Evolutionary conservation across 345 rosid genomes (phyloP), one percentile per base, ranked within the genome.

Genomic region (Aurinia saxatilis): DNA sequence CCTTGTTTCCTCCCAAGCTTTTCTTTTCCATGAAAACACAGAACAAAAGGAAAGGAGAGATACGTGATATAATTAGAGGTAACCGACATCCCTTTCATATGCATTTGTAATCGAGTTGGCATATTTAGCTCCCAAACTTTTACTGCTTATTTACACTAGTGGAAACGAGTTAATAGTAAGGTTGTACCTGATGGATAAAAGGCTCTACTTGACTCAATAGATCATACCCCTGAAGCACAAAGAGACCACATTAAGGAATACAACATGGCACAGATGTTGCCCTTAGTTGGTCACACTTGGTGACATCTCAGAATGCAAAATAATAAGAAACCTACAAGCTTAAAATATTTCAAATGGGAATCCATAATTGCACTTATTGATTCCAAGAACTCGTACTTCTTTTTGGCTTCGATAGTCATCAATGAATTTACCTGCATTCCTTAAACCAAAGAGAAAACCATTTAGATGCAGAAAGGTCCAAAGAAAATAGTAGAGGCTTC

Each of bases 351-450:
- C 67, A 90, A 78, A 79, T 90, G 95, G 41, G 83, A 87, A 78
- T 87, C 90, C 97, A 87, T 79, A 60, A 87, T 84, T 65, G 90
- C 86, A 85, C 97, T 87, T 33, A 87, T 72, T 50, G 91, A 85
- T 80, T 90, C 95, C 82, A 90, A 60, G 76, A 90, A 90, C 83
- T 87, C 93, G 1, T 80, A 78, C 79, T 90, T 87, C 84, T 90
- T 87, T 80, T 80, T 90, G 1, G 87, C 75, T 85, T 87, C 97
- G 50, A 90, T 66, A 70, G 77, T 83, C 85, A 84, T 82, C 62
- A 90, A 82, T 11, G 84, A 79, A 44, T 72, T 87, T 64, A 82
- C 95, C 93, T 90, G 92, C 80, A 82, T 65, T 79, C 83, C 92
- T 83, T 85, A 74, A 83, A 55, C 64, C 72, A 79, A 59, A 59